These are phyloP conservation scores for Stephania yunnanensis DNA, from an alignment of 164 flowering plant genomes.

Conservation along the genomic window DNA sequence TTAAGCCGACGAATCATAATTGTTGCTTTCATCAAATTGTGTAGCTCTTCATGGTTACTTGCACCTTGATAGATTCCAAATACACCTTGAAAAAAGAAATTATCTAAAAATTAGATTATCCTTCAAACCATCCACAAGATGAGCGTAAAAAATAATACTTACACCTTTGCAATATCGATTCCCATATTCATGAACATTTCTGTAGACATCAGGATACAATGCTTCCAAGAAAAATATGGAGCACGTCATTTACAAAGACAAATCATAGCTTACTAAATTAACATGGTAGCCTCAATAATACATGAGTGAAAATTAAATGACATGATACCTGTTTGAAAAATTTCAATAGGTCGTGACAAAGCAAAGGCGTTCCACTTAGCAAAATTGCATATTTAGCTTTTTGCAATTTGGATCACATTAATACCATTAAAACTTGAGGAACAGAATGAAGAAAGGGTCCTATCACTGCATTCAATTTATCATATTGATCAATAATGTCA, in stretches of 20 bases:
- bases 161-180: constrained; percentile 93
- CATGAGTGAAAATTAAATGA: neutral
- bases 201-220: constrained; percentile 83
- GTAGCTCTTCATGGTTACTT: constrained; percentile 97
- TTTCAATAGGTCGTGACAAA: constrained; percentile 92
- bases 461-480: too few species aligned
- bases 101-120: neutral
- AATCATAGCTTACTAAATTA: neutral
- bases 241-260: neutral
- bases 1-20: constrained; percentile 96
- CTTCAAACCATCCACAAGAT: neutral
- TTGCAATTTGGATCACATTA: constrained; percentile 31
- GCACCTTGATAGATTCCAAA: constrained; percentile 96
- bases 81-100: constrained; percentile 41
- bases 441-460: too few species aligned
- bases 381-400: constrained; percentile 77
- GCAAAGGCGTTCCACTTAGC: constrained; percentile 99
- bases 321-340: constrained; percentile 78
- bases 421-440: neutral
- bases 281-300: neutral
- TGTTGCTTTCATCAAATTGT: constrained; percentile 93
- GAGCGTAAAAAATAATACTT: constrained; percentile 26
- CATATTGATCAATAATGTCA: too few species aligned
- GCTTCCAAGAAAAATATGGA: constrained; percentile 56
- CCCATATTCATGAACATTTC: constrained; percentile 86